Evolutionary conservation across 768 basidiomycete species (phyloP).

Genomic region (Suillus occidentalis): DNA sequence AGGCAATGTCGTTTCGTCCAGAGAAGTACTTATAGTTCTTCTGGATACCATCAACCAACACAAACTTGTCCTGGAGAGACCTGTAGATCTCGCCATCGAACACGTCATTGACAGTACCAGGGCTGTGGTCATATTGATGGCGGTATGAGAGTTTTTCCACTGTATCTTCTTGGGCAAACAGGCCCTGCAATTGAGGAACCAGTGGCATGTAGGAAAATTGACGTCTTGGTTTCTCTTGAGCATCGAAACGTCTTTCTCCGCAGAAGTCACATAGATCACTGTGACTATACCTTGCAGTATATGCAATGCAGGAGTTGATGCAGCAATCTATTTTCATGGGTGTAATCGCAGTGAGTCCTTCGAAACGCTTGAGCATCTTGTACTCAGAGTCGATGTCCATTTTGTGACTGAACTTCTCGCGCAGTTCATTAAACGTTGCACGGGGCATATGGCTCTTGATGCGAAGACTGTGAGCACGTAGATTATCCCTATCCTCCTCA

Average conservation of each 20-base stretch:
- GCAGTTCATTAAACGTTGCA: not conserved
- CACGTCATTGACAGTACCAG: slow-evolving; percentile 15
- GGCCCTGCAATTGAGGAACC: slow-evolving; percentile 35
- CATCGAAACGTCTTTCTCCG: not conserved
- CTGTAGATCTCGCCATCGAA: slow-evolving; percentile 37
- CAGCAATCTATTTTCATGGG: slow-evolving; percentile 1
- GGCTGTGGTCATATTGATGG: not conserved
- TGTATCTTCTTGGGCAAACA: slow-evolving; percentile 21
- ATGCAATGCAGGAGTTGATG: slow-evolving; percentile 2
- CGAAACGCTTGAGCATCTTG: not conserved
- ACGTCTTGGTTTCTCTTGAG: not conserved
- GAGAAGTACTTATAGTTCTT: slow-evolving; percentile 35
- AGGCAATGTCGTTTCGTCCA: slow-evolving; percentile 39
- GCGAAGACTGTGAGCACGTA: not conserved
- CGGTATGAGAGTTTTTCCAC: slow-evolving; percentile 26
- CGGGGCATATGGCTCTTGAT: not conserved
- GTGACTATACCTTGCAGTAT: slow-evolving; percentile 4
- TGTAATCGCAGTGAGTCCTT: not conserved
- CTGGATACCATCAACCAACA: slow-evolving; percentile 28
- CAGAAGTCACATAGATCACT: slow-evolving; percentile 2
- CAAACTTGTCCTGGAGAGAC: slow-evolving; percentile 21
- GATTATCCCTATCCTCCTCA: not conserved
- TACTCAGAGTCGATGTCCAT: not conserved
- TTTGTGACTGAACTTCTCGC: not conserved
- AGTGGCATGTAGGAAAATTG: slow-evolving; percentile 41